phyloP scores from a whole-genome alignment of 2,329 filamentous ascomycete genomes.

The Penicillium expansum region DNA sequence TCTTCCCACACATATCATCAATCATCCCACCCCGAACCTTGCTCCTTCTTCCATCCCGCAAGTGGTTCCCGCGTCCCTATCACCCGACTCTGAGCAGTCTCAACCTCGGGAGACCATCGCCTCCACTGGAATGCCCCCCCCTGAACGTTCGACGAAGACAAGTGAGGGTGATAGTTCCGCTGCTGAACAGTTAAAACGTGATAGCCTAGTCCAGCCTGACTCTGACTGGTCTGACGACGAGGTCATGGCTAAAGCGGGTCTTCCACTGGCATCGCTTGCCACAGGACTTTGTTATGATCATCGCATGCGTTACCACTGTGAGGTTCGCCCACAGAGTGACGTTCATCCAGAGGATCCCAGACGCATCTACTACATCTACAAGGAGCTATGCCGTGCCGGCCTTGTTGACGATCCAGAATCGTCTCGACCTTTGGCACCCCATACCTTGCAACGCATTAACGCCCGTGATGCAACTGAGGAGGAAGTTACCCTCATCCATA shows the following conservation, averaged over 20 bases:
- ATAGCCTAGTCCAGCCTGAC: conserved; percentile 39
- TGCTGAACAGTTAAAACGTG: conserved; percentile 23
- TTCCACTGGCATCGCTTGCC: conserved; percentile 54
- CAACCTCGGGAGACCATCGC: conserved; percentile 5
- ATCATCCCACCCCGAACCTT: conserved; percentile 21
- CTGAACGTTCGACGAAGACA: conserved; percentile 25
- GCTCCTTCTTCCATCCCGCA: conserved; percentile 21
- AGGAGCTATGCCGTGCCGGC: conserved; percentile 77
- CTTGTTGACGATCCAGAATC: conserved; percentile 65
- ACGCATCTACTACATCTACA: conserved; percentile 89
- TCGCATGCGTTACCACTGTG: conserved; percentile 92
- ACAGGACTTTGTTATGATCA: conserved; percentile 87
- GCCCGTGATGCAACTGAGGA: conserved; percentile 72
- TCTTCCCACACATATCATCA: conserved; percentile 20
- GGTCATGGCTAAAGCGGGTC: conserved; percentile 38
- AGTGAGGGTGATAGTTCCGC: conserved; percentile 26
- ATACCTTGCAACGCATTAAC: conserved; percentile 65
- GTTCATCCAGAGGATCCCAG: conserved; percentile 93
- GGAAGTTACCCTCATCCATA: conserved; percentile 80
- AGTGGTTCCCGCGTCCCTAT: conserved; percentile 6
- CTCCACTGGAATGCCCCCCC: conserved; percentile 14
- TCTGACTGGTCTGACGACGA: conserved; percentile 45
- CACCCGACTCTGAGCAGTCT: conserved; percentile 12
- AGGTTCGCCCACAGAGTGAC: conserved; percentile 65
- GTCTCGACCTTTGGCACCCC: conserved; percentile 49